A percentile compares a stretch with the other conserved stretches of the same genome.
These are phyloP conservation scores for Copromyces sp. DNA, from an alignment of 495 filamentous ascomycete species.

Conservation along the genomic window DNA sequence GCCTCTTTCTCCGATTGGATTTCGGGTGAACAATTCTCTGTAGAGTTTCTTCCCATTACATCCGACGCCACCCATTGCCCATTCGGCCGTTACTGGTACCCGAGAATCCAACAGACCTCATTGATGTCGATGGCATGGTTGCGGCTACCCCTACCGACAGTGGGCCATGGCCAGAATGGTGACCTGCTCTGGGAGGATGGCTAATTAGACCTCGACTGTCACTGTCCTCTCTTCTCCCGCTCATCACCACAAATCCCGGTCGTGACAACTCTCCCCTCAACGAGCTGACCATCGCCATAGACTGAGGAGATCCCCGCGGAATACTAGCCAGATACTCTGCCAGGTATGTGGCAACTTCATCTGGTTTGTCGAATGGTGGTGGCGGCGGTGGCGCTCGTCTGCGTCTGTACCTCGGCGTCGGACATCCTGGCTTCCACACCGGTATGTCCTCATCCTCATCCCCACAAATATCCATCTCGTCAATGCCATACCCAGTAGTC, in stretches of 20 bases:
- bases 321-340: constrained; percentile 4
- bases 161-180: not conserved
- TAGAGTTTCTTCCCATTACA: not conserved
- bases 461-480: constrained; percentile 3
- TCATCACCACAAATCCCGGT: not conserved
- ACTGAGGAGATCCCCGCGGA: constrained; percentile 6
- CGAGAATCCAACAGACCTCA: not conserved
- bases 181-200: not conserved
- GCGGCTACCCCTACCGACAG: not conserved
- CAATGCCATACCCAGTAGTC: not conserved
- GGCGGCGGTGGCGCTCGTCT: constrained; percentile 8
- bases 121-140: not conserved
- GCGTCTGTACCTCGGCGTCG: constrained; percentile 10
- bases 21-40: not conserved
- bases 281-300: not conserved
- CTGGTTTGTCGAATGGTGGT: not conserved
- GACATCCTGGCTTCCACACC: not conserved
- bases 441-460: constrained; percentile 4
- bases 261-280: not conserved
- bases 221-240: not conserved
- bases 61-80: not conserved
- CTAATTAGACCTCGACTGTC: not conserved
- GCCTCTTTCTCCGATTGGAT: not conserved
- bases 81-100: not conserved
- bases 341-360: constrained; percentile 4